These are phyloP conservation scores for Saussurea involucrata DNA, from an alignment of 129 eudicot genomes.

Conservation along the genomic window DNA sequence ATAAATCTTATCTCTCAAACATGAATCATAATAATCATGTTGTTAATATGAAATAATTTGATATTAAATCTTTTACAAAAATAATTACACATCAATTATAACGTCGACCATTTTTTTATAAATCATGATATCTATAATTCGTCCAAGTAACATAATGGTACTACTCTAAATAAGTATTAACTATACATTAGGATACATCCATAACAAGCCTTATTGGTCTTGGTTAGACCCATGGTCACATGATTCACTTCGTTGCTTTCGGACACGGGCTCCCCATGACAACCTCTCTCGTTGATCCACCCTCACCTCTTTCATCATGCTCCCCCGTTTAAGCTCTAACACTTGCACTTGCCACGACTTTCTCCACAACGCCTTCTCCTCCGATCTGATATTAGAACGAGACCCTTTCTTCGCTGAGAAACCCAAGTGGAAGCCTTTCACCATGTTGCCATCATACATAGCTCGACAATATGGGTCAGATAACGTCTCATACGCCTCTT, in stretches of 20 bases:
- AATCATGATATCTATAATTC: background rate
- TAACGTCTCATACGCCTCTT: constrained; percentile 57
- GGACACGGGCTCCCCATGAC: constrained; percentile 44
- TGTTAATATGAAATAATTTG: background rate
- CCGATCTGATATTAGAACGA: constrained; percentile 22
- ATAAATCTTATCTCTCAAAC: no score
- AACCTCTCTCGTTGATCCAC: constrained; percentile 11
- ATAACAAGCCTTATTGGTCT: background rate
- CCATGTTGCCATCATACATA: constrained; percentile 37
- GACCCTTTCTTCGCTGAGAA: constrained; percentile 19
- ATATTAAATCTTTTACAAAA: background rate
- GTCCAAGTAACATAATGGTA: background rate
- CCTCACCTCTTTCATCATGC: constrained; percentile 6
- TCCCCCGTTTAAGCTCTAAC: constrained; percentile 33
- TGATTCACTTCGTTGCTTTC: constrained; percentile 17
- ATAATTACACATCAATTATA: background rate
- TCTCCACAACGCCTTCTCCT: constrained; percentile 40
- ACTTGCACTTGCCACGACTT: constrained; percentile 46
- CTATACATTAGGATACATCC: background rate
- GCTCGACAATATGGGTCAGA: constrained; percentile 54
- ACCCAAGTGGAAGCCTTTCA: constrained; percentile 26
- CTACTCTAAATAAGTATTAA: background rate
- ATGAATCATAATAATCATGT: background rate
- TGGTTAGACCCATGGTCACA: background rate
- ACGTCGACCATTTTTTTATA: background rate